Evolutionary conservation across 2,329 filamentous ascomycete species (phyloP), one percentile per base, ranked within the genome.

Genomic region (Trichoderma gracile): DNA sequence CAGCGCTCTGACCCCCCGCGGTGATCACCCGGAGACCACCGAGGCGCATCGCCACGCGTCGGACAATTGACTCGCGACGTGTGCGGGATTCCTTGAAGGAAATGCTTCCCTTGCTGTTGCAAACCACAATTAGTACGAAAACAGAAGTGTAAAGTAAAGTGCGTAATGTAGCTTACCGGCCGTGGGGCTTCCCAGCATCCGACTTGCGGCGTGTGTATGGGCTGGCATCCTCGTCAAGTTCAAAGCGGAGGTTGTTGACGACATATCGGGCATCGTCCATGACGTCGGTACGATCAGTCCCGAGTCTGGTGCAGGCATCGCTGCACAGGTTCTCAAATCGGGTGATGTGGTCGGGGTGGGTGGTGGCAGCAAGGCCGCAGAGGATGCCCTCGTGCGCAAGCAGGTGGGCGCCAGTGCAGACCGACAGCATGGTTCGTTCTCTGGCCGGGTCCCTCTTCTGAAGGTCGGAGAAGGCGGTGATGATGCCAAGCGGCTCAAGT

Each of bases 181-280:
- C 86, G 72, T 82, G 86, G 53, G 86, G 84, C 67, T 85, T 84
- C 55, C 82, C 86, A 67, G 83, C 81, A 69, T 90, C 88, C 65
- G 86, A 86, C 82, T 89, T 91, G 80, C 85, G 87, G 72, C 90
- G 84, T 75, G 95, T 88, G 78, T 94, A 94, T 38, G 90, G 90
- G 77, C 92, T 94, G 77, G 93, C 89, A 67, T 93, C 90, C 73
- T 93, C 87, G 66, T 89, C 89, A 70, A 95, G 81, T 71, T 95
- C 91, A 76, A 94, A 96, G 70, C 92, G 89, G 66, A 93, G 88
- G 78, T 96, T 95, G 83, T 96, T 96, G 76, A 96, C 92, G 21
- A 96, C 91, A 74, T 95, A 96, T 73, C 91, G 85, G 73, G 84
- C 83, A 68, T 91, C 89, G 73, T 95, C 91, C 73, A 94, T 84